Conservation (phyloP, 2,329 filamentous ascomycete species). For the Diaporthe vexans region DNA sequence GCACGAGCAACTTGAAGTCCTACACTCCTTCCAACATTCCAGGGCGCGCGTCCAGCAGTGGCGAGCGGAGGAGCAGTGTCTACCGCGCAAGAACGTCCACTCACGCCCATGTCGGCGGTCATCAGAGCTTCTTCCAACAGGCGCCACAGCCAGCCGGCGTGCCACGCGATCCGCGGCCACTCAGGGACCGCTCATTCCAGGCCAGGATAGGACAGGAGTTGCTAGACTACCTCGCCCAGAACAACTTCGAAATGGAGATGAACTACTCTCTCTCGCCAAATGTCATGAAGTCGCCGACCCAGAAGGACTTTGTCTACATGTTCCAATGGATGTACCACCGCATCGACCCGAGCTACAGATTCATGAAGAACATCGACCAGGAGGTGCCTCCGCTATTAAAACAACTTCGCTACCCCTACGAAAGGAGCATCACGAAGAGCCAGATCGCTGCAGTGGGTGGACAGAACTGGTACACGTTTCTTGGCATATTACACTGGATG, state of each 20-base stretch:
- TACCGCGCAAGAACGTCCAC: conserved; percentile 78
- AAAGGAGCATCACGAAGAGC: conserved; percentile 95
- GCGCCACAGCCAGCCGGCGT: conserved; percentile 85
- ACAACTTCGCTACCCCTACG: conserved; percentile 94
- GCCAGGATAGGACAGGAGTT: conserved; percentile 88
- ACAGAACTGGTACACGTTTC: conserved; percentile 96
- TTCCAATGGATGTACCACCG: conserved; percentile 98
- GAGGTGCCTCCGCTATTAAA: conserved; percentile 95
- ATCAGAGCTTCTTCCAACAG: conserved; percentile 96
- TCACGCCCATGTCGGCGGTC: conserved; percentile 73
- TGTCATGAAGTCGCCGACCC: conserved; percentile 91
- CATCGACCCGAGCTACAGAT: conserved; percentile 93
- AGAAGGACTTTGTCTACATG: conserved; percentile 98
- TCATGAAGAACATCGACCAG: conserved; percentile 94
- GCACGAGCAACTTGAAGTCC: conserved; percentile 75
- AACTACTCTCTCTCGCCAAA: conserved; percentile 94
- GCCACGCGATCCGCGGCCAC: conserved; percentile 86
- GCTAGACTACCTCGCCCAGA: conserved; percentile 89
- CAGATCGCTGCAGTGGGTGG: conserved; percentile 95
- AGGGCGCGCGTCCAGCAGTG: conserved; percentile 63
- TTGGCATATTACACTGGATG: conserved; percentile 97
- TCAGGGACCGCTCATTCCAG: conserved; percentile 86
- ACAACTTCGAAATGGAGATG: conserved; percentile 99
- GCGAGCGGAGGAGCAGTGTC: conserved; percentile 85
- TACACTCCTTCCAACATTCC: conserved; percentile 70